Evolutionary conservation across 352 stramenopile genomes (phyloP), one percentile per base, ranked within the genome.

Genomic region (Pythium dissimile): DNA sequence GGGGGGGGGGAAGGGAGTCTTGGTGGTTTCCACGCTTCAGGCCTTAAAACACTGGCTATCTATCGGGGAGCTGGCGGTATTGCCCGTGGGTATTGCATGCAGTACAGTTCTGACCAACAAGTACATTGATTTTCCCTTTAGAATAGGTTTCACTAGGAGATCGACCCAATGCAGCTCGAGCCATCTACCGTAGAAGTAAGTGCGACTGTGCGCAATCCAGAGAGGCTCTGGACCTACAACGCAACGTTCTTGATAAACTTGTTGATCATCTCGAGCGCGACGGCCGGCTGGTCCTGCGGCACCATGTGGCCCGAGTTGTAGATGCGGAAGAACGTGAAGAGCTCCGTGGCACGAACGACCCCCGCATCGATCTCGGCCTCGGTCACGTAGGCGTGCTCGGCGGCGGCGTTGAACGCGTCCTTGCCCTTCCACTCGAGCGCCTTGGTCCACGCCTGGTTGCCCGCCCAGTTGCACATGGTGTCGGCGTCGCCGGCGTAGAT

Each of bases 401-500:
- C 21, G 7, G 64, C 71, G 12, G 43, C 54, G 32, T 90, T 76
- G 74, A 97, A 98, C 6, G 71, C 80, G 9, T 73, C 66, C 48
- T 81, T 73, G 46, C 88, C 82, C 24, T 59, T 59, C 94, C 94
- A 98, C 20, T 96, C 73, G 37, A 98, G 72, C 23, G 66, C 77
- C 12, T 83, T 65, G 8, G 86, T 95, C 92, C 89, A 98, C 10
- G 89, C 89, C 47, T 94, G 48, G 63, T 97, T 97, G 35, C 92
- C 93, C 26, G 96, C 49, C 72, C 95, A 98, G 64, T 98, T 98
- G 73, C 88, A 97, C 57, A 98, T 96, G 57, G 96, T 96, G 63
- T 98, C 94, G n/a, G 86, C 71, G 71, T 98, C 94, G 50, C 94
- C 94, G 26, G 87, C 85, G 72, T 98, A 98, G 51, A 98, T 91